Conservation (phyloP, 2,329 filamentous ascomycete species). For the Aciculosporium take region DNA sequence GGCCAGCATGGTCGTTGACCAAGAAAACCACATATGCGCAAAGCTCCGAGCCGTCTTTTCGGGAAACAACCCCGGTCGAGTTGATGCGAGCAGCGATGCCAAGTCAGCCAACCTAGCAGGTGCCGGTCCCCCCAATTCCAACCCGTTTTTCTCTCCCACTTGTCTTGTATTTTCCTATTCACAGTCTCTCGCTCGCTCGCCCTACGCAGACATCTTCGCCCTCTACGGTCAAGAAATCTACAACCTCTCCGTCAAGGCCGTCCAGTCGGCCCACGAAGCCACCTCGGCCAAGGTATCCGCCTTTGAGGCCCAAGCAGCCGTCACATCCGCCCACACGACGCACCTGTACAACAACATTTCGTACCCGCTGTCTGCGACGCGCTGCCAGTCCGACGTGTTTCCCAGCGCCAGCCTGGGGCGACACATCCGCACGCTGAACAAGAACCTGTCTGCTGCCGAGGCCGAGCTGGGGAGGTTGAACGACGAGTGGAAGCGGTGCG, state of each 20-base stretch:
- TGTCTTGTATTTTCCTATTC: neutral
- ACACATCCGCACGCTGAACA: conserved; percentile 14
- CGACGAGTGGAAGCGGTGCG: conserved; percentile 15
- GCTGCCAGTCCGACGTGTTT: conserved; percentile 14
- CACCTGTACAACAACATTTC: conserved; percentile 18
- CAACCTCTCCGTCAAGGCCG: conserved; percentile 4
- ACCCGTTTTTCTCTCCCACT: too few species aligned
- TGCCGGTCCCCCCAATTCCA: neutral
- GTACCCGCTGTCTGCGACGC: conserved; percentile 18
- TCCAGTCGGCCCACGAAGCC: conserved; percentile 12
- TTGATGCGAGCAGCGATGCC: neutral
- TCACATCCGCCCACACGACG: conserved; percentile 8
- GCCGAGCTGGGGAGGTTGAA: conserved; percentile 12
- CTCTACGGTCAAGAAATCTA: conserved; percentile 4
- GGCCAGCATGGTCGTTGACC: neutral
- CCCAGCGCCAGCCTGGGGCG: conserved; percentile 13
- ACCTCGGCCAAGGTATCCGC: conserved; percentile 10
- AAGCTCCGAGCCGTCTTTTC: conserved; percentile 14
- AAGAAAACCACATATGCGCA: conserved; percentile 10
- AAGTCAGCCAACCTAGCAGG: neutral
- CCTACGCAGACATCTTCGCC: conserved; percentile 4
- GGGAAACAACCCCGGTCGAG: neutral
- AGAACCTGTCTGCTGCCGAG: conserved; percentile 11
- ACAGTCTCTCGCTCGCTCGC: neutral
- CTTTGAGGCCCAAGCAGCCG: conserved; percentile 10